Base-by-base conservation (phyloP, 495 filamentous ascomycete species). In the Aspergillus sclerotiicarbonarius region DNA sequence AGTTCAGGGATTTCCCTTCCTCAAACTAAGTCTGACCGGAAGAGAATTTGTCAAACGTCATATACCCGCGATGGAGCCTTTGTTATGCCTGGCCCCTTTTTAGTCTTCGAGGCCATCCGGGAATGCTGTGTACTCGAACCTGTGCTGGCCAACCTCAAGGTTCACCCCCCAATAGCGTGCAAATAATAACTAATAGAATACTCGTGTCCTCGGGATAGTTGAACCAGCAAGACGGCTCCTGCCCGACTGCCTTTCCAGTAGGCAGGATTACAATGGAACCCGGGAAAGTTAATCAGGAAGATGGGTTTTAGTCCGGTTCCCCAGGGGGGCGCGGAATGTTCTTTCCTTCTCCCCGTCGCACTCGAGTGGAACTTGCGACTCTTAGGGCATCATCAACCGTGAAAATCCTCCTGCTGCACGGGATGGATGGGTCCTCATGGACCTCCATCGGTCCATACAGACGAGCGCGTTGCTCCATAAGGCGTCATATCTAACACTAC, bases 241-340 rank as follows among this genome's bases (percentile, higher is more conserved):
- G 46, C 18, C 13, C 12, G 21, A 6, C 5, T 29, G 21, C 29
- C 13, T 15, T 4, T 49, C 46, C 20, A 15, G 19, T 29, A 30
- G 1, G 29, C 20, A 25, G 9, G 25, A 50, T 15, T 7, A 50
- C 12, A 19, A 53, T 58, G 54, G 39, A 31, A 56, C 49, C 6
- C 56, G 61, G 52, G 41, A 46, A 53, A 48, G 47, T 19, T 46
- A 59, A 64, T 57, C 59, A 61, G 62, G 62, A 52, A 60, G 56
- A 62, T 59, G 25, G 56, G 56, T 51, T 54, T 57, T 67, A 67
- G 64, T 31, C 39, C 52, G 29, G 1, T 46, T 49, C 49, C 37
- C 37, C 58, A 60, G 60, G 57, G 46, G 56, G 20, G 53, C 56
- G 64, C 61, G 58, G 64, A 63, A 63, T 56, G 56, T 57, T 60